Evolutionary conservation across 805 yeast genomes (phyloP), one percentile per base, ranked within the genome.

Genomic region (Metschnikowia kunwiensis): DNA sequence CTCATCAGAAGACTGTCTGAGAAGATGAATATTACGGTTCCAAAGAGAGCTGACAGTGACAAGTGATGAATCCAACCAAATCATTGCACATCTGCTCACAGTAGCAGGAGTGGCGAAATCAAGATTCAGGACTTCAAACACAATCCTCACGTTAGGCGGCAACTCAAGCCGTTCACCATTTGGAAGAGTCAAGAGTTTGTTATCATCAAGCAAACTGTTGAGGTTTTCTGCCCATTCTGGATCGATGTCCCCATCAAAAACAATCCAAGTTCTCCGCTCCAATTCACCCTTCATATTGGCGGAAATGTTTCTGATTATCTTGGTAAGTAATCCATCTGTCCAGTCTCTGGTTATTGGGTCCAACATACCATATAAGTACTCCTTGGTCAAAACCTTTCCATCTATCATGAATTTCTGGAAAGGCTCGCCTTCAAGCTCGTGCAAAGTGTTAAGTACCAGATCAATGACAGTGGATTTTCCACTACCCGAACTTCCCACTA

Each of bases 191-290:
- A 91, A 60, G 1, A 83, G 46, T 44, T 75, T 78, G 59, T 88
- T 91, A 47, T 91, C 97, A 60, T 91, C 97, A 12, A 91, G 66
- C 7, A 88, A 93, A 63, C 95, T 83, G 62, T 91, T 91, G 46
- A 91, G 64, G 38, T 83, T 82, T 51, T 91, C 97, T 1, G 86
- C 86, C 95, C 97, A 91, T 25, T 77, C 80, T 0, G 97, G 97
- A 54, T 91, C 97, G 23, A 91, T 75, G 49, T 87, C 96, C 25
- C 97, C 94, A 59, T 91, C 97, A 53, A 91, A 84, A 0, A 89
- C 72, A 40, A 91, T 72, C 93, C 95, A 88, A 11, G 79, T 70
- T 3, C 69, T 57, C 40, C 73, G 77, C 2, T 61, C 44, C 7
- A 55, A 47, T 43, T 83, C 89, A 1, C 86, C 87, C 28, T 83